Evolutionary conservation across 176 grass and related monocot genomes (phyloP).

Genomic region (Aegilops bicornis): DNA sequence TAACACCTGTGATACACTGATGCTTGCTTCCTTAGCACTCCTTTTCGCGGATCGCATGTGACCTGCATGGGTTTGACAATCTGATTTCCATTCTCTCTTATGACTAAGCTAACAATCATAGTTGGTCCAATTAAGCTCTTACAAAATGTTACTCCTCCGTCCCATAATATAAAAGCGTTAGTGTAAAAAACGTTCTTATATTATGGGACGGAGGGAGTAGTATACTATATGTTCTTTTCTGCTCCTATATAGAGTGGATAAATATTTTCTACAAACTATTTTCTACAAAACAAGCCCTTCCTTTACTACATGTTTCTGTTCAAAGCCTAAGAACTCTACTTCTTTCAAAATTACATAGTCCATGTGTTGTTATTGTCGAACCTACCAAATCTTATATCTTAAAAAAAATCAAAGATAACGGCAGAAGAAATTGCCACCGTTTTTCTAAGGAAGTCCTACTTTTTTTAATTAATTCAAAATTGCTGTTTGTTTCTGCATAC

Average conservation of each 20-base stretch:
- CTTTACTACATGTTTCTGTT: not conserved
- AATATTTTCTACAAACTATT: not conserved
- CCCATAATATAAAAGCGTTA: no score
- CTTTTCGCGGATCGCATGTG: not conserved
- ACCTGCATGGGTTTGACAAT: not conserved
- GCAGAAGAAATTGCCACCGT: not conserved
- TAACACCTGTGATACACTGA: not conserved
- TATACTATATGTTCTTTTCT: not conserved
- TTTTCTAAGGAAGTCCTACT: not conserved
- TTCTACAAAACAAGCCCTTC: not conserved
- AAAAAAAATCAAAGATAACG: not conserved
- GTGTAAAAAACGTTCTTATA: no score
- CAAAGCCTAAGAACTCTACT: not conserved
- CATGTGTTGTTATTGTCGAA: not conserved
- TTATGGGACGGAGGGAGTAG: no score
- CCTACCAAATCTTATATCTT: not conserved
- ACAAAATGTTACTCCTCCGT: no score
- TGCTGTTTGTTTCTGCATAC: not conserved
- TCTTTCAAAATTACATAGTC: not conserved
- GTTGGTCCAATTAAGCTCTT: not conserved
- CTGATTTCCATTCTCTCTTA: not conserved
- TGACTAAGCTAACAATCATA: not conserved
- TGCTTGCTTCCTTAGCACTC: not conserved
- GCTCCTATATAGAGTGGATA: not conserved
- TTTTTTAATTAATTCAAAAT: not conserved